Conservation (phyloP, 2,329 filamentous ascomycete species). For the Clonostachys byssicola region DNA sequence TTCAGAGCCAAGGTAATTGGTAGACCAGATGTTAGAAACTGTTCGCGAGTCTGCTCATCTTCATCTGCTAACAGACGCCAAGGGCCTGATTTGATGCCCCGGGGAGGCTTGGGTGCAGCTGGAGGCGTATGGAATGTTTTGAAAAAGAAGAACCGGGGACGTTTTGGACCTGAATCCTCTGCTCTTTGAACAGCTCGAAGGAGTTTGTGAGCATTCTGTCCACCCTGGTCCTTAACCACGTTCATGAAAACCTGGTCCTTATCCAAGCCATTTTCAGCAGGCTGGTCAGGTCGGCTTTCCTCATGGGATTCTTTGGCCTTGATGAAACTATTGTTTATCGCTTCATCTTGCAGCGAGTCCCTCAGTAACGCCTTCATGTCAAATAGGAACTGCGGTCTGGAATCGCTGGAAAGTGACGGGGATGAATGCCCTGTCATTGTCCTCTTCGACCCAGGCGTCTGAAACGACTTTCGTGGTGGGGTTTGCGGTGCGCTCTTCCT, state of each 20-base stretch:
- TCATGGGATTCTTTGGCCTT: conserved; percentile 28
- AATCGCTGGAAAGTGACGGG: conserved; percentile 45
- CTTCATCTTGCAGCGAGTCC: conserved; percentile 54
- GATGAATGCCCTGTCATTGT: conserved; percentile 29
- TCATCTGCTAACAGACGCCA: conserved; percentile 47
- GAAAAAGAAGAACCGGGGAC: conserved; percentile 47
- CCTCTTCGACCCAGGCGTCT: conserved; percentile 44
- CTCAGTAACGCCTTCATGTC: conserved; percentile 59
- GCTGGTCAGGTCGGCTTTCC: conserved; percentile 7
- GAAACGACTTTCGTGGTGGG: conserved; percentile 13
- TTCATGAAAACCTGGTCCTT: conserved; percentile 13
- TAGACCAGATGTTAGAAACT: conserved; percentile 59
- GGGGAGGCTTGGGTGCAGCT: conserved; percentile 15
- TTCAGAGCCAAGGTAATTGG: conserved; percentile 42
- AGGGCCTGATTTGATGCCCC: conserved; percentile 24
- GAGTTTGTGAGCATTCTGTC: conserved; percentile 38
- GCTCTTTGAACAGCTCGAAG: conserved; percentile 47
- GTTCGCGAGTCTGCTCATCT: conserved; percentile 38
- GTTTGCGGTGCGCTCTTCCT: conserved; percentile 8
- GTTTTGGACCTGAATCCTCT: conserved; percentile 18
- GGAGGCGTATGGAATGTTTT: conserved; percentile 20
- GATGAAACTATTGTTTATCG: conserved; percentile 50
- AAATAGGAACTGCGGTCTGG: conserved; percentile 51
- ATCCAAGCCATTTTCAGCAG: not conserved
- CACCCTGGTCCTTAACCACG: conserved; percentile 27